These are phyloP conservation scores for Fusarium nygamai DNA, from an alignment of 2,329 filamentous ascomycete species.

Conservation along the genomic window DNA sequence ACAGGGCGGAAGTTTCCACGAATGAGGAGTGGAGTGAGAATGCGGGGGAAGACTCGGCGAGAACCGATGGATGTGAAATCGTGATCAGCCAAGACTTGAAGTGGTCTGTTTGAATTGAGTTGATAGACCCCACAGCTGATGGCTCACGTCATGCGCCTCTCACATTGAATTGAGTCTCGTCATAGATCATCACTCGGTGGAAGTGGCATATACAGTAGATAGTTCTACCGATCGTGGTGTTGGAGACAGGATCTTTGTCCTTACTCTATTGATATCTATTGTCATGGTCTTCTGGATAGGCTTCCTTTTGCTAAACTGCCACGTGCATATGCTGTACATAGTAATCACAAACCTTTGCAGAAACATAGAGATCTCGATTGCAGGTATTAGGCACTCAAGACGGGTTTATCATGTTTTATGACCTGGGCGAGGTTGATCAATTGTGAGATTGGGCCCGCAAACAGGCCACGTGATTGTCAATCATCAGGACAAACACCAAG, in stretches of 20 bases:
- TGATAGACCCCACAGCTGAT: too few species aligned
- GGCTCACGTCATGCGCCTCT: too few species aligned
- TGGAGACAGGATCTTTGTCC: neutral
- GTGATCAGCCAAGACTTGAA: neutral
- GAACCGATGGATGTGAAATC: neutral
- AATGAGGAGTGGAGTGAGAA: neutral
- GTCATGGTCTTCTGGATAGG: too few species aligned
- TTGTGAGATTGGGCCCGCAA: too few species aligned
- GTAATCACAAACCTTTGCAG: neutral
- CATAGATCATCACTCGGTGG: rapidly evolving
- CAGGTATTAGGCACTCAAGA: neutral
- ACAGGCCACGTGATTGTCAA: too few species aligned
- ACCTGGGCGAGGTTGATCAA: neutral
- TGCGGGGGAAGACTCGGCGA: neutral
- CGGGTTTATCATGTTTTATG: neutral
- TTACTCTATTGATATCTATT: neutral
- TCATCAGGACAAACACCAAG: too few species aligned
- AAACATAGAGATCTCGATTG: neutral
- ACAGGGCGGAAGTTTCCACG: neutral
- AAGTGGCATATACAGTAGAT: too few species aligned
- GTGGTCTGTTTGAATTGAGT: too few species aligned
- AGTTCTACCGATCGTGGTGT: rapidly evolving
- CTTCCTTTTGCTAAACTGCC: rapidly evolving
- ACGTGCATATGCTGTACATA: neutral
- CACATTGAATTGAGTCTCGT: too few species aligned